Conservation (phyloP, 1,284 basidiomycete species). For the Trametes polyzona region DNA sequence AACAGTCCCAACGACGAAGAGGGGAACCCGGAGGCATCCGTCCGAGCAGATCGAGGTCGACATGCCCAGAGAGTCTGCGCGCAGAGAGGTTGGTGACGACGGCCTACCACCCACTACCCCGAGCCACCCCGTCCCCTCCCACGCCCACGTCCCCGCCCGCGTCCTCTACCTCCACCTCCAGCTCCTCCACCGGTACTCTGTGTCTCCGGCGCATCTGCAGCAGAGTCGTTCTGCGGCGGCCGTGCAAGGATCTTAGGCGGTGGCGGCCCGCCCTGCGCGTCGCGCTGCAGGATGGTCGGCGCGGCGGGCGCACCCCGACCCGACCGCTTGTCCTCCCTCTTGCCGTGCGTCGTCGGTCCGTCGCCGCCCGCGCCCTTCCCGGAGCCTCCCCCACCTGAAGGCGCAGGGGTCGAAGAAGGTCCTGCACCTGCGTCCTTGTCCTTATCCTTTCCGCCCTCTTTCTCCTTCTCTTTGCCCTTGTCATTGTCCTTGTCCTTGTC, state of each 20-base stretch:
- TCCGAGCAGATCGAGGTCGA: too few species aligned
- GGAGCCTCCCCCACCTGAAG: background rate
- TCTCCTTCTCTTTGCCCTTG: constrained; percentile 18
- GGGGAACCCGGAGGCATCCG: too few species aligned
- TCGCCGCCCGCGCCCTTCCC: too few species aligned
- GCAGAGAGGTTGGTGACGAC: too few species aligned
- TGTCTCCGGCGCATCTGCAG: constrained; percentile 2
- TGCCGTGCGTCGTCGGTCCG: too few species aligned
- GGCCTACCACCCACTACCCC: too few species aligned
- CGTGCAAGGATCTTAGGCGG: constrained; percentile 26
- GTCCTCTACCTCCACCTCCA: constrained; percentile 5
- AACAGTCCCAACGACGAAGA: too few species aligned
- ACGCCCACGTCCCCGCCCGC: constrained; percentile 16
- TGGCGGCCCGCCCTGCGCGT: constrained; percentile 22
- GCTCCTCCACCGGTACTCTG: background rate
- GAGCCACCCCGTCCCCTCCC: constrained; percentile 14
- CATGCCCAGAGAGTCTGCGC: too few species aligned
- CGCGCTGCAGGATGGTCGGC: constrained; percentile 36
- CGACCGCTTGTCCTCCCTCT: constrained; percentile 24
- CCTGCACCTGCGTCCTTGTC: constrained; percentile 1
- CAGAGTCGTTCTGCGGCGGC: constrained; percentile 1
- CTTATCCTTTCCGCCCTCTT: constrained; percentile 8
- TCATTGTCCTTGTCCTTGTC: constrained; percentile 24
- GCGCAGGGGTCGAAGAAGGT: background rate
- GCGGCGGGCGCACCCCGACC: constrained; percentile 13